Conservation (phyloP, 176 grass and related monocot genomes). For the Lolium rigidum region DNA sequence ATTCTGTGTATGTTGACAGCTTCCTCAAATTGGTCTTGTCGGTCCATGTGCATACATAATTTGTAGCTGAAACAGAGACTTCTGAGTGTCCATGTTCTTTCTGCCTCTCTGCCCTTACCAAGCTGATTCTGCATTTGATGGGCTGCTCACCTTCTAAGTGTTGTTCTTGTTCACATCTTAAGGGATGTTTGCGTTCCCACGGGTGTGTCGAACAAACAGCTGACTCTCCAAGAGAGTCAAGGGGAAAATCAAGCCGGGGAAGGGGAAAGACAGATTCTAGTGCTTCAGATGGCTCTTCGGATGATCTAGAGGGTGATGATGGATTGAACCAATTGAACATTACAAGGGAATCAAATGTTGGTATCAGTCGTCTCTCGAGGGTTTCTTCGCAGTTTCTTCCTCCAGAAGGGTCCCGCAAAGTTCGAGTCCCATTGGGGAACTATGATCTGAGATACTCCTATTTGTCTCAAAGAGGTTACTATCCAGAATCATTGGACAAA, state of each 20-base stretch:
- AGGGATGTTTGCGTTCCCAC: conserved; percentile 72
- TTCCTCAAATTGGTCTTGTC: background rate
- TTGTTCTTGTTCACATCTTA: conserved; percentile 56
- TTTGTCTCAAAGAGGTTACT: conserved; percentile 96
- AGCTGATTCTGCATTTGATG: conserved; percentile 54
- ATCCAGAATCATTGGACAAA: conserved; percentile 91
- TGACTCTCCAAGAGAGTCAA: conserved; percentile 52
- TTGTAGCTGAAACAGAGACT: conserved; percentile 2
- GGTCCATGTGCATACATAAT: conserved; percentile 15
- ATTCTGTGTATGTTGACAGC: conserved; percentile 16
- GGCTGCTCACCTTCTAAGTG: conserved; percentile 57
- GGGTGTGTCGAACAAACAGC: conserved; percentile 60
- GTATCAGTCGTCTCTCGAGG: conserved; percentile 80
- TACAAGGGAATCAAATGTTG: conserved; percentile 82
- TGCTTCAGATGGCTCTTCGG: conserved; percentile 68
- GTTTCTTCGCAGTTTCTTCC: conserved; percentile 96
- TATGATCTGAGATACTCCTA: conserved; percentile 88
- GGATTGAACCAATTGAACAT: conserved; percentile 55
- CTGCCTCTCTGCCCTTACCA: conserved; percentile 34
- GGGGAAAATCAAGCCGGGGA: conserved; percentile 53
- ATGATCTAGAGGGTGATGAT: conserved; percentile 68
- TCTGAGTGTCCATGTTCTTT: conserved; percentile 31
- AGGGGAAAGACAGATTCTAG: conserved; percentile 60
- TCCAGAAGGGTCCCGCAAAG: conserved; percentile 81
- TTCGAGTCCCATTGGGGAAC: conserved; percentile 84